Evolutionary conservation across 2,329 filamentous ascomycete species (phyloP), one percentile per base, ranked within the genome.

Genomic region (Byssothecium circinans): DNA sequence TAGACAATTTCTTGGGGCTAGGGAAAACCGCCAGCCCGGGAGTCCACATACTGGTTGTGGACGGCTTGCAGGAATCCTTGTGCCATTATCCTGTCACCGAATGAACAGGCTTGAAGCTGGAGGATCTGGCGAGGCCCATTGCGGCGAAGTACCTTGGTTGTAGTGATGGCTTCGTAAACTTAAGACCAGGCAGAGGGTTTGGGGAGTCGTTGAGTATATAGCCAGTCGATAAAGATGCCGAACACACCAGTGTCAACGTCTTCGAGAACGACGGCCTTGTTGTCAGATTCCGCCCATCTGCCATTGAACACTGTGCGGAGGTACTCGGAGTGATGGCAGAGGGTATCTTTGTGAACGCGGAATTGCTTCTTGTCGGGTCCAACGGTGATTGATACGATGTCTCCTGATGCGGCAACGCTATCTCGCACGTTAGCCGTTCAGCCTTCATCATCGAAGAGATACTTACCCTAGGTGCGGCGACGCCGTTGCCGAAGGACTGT

Each of bases 261-360:
- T 2, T 54, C 33, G 2, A 60, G 27, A 29, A 3, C 34, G 6
- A 60, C 42, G 2, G 23, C 20, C 7, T 50, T 33, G 7, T 56
- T 43, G n/a, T 49, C 27, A 2, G 51, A 49, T 32, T 58, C 57
- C 18, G 42, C 50, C 50, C 56, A 57, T 1, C n/a, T 18, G 10
- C 49, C 47, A 8, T 40, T 46, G 8, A 60, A 22, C 1, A 53
- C 53, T 14, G 47, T 47, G 4, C 51, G 30, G 48, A 62, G 61
- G 49, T 55, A 60, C 4, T 48, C 50, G 1, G 53, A 58, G 38
- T 59, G 50, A 12, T 60, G 34, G 1, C 22, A 15, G 8, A 64
- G 41, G 1, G 58, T 39, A 1, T 33, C 35, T n/a, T 41, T 41
- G 36, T 62, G 54, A 4, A 61, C 12, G n/a, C 29, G 18, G 33